Conservation (phyloP, 768 basidiomycete genomes). For the Phylloporus arenicola region DNA sequence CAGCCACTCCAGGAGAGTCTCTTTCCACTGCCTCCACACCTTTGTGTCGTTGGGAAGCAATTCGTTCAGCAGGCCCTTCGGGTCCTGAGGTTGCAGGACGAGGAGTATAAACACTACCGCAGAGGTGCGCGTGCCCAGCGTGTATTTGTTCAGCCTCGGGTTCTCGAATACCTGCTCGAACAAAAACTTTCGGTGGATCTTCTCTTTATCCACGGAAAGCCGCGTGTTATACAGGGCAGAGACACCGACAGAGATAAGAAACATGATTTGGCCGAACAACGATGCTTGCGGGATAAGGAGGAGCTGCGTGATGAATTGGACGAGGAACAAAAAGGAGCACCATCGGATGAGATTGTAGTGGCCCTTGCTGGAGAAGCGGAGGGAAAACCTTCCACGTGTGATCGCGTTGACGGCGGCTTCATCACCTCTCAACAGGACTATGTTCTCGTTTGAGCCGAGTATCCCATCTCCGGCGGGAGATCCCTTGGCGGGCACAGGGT, state of each 20-base stretch:
- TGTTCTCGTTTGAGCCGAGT: conserved; percentile 12
- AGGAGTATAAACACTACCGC: conserved; percentile 16
- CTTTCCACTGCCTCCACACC: conserved; percentile 21
- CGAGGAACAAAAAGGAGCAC: conserved; percentile 18
- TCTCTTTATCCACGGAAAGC: conserved; percentile 29
- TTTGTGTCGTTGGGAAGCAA: conserved; percentile 18
- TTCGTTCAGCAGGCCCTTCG: conserved; percentile 8
- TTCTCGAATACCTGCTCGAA: conserved; percentile 7
- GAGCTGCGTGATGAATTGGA: conserved; percentile 25
- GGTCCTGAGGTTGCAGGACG: conserved; percentile 7
- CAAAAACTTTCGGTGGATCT: conserved; percentile 11
- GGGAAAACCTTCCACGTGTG: conserved; percentile 24
- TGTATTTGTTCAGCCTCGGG: conserved; percentile 13
- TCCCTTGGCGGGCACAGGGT: conserved; percentile 19
- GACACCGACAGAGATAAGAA: conserved; percentile 22
- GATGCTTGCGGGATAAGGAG: conserved; percentile 26
- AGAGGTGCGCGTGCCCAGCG: conserved; percentile 11
- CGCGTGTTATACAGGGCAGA: conserved; percentile 24
- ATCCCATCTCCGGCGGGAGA: conserved; percentile 29
- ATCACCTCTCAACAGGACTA: conserved; percentile 24
- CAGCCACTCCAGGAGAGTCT: conserved; percentile 3
- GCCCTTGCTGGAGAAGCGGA: conserved; percentile 15
- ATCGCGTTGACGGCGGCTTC: conserved; percentile 28
- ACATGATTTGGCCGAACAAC: conserved; percentile 29
- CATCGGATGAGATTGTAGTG: conserved; percentile 14